phyloP scores from a whole-genome alignment of 2,329 filamentous ascomycete species.

The Neofusicoccum kwambonambiense region DNA sequence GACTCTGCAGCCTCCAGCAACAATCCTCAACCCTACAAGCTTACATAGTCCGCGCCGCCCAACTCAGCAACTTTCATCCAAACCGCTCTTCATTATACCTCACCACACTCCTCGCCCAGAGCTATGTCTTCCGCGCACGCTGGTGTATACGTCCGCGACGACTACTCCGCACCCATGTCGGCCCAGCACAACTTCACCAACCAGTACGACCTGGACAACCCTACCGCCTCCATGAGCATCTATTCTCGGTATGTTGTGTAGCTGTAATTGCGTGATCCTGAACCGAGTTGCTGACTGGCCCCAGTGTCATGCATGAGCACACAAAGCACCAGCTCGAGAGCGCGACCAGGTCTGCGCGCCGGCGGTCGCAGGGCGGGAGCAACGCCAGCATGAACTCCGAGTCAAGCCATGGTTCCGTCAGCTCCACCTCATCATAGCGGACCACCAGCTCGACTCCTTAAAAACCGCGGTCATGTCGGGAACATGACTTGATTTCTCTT shows the following conservation, averaged over 20 bases:
- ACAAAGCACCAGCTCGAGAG: slow-evolving; percentile 49
- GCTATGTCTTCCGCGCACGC: slow-evolving; percentile 19
- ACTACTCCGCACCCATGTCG: slow-evolving; percentile 41
- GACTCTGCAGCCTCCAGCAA: neutral
- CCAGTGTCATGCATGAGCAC: slow-evolving; percentile 51
- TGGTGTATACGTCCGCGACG: slow-evolving; percentile 37
- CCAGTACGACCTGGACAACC: slow-evolving; percentile 44
- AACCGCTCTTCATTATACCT: neutral
- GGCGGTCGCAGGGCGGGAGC: slow-evolving; percentile 32
- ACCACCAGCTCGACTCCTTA: neutral
- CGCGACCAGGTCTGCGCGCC: slow-evolving; percentile 45
- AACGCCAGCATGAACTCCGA: slow-evolving; percentile 22
- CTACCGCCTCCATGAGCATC: slow-evolving; percentile 37
- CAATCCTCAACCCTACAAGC: neutral
- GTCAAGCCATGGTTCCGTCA: slow-evolving; percentile 27
- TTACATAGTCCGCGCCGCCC: neutral
- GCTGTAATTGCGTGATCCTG: neutral
- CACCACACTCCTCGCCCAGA: neutral
- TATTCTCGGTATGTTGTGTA: slow-evolving; percentile 43
- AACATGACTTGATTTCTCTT: neutral
- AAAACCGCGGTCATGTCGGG: neutral
- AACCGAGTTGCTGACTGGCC: neutral
- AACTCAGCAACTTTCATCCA: too few species aligned
- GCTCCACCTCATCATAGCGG: slow-evolving; percentile 21
- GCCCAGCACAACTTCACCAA: slow-evolving; percentile 46